phyloP scores from a whole-genome alignment of 441 rosid genomes.

The Arabidopsis hybrid region DNA sequence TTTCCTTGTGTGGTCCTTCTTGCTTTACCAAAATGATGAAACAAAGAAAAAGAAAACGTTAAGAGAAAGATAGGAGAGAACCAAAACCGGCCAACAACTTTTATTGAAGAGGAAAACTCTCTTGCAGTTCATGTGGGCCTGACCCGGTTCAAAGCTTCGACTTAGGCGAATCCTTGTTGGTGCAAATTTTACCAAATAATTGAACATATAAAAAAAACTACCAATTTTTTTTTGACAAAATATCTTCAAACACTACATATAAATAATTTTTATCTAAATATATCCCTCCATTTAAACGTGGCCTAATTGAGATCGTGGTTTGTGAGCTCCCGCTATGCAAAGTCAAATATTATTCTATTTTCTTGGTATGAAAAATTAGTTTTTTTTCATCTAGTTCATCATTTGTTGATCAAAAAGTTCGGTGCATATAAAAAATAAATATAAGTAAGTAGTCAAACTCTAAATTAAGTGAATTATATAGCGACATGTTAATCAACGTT shows the following conservation, averaged over 20 bases:
- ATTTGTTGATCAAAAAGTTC: conserved; percentile 7
- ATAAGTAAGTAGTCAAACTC: conserved; percentile 18
- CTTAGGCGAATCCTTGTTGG: neutral
- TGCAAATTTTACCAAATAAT: neutral
- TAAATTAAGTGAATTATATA: neutral
- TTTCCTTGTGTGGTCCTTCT: conserved; percentile 29
- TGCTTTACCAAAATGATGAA: conserved; percentile 16
- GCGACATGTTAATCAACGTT: conserved; percentile 15
- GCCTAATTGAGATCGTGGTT: conserved; percentile 14
- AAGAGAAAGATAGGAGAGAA: conserved; percentile 7
- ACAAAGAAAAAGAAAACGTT: neutral
- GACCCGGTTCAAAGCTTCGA: neutral
- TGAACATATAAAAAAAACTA: neutral
- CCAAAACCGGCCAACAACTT: neutral
- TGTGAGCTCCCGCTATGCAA: neutral
- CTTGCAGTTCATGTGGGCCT: conserved; percentile 21
- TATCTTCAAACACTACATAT: too few species aligned
- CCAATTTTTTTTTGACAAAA: too few species aligned
- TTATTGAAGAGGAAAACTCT: neutral
- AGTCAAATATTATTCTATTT: conserved; percentile 32
- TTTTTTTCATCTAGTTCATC: conserved; percentile 7
- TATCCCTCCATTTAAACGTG: conserved; percentile 1
- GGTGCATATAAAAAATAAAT: neutral
- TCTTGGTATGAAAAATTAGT: conserved; percentile 13
- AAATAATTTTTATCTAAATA: neutral